Percentiles rank a stretch among this genome's conserved stretches.
Evolutionary conservation across 2,329 filamentous ascomycete genomes (phyloP).

Genomic region (Venturiaceae sp.): DNA sequence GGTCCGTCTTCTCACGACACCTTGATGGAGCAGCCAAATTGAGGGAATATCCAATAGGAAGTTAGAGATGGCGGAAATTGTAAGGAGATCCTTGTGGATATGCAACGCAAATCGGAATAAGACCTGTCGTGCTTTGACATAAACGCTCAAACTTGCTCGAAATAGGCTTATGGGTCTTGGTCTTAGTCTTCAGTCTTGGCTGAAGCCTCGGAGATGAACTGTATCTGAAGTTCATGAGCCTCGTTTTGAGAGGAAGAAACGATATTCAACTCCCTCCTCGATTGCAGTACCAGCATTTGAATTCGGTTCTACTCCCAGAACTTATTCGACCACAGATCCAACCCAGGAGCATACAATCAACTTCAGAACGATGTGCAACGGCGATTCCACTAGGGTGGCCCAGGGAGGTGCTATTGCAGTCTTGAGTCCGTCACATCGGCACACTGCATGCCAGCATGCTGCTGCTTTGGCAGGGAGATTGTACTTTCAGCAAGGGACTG

Average conservation of each 20-base stretch:
- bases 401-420: slow-evolving; percentile 5
- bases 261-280: too few relatives aligned
- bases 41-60: neutral
- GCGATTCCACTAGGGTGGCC: neutral
- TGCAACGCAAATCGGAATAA: neutral
- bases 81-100: neutral
- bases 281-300: too few relatives aligned
- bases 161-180: neutral
- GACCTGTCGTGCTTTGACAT: neutral
- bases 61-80: neutral
- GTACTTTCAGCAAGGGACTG: neutral
- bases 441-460: neutral
- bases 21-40: too few relatives aligned
- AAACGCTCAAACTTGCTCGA: neutral
- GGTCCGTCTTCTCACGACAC: too few relatives aligned
- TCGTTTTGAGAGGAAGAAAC: neutral
- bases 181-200: neutral
- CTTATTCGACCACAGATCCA: too few relatives aligned
- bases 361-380: slow-evolving; percentile 5
- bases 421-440: neutral
- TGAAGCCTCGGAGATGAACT: neutral
- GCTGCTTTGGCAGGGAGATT: neutral
- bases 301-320: too few relatives aligned
- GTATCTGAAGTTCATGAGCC: neutral
- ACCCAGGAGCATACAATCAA: too few relatives aligned